phyloP scores from a whole-genome alignment of 2,329 filamentous ascomycete genomes.

The Orbilia ellipsospora region DNA sequence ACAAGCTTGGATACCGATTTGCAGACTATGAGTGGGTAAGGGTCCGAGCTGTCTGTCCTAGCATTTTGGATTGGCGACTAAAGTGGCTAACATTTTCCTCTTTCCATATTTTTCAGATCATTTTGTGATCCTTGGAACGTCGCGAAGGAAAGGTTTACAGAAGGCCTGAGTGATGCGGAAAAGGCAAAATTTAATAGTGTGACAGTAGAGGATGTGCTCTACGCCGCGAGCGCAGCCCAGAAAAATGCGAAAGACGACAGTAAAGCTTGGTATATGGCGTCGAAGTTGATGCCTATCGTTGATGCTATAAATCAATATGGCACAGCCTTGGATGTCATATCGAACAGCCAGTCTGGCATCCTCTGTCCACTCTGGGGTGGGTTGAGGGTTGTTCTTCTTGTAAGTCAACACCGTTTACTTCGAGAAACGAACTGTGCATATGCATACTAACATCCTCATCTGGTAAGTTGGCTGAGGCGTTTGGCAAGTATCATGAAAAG shows the following conservation, averaged over 20 bases:
- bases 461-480: conserved; percentile 57
- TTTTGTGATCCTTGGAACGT: conserved; percentile 57
- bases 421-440: too few species aligned
- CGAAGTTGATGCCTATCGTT: conserved; percentile 57
- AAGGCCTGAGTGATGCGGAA: conserved; percentile 57
- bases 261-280: conserved; percentile 52
- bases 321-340: conserved; percentile 57
- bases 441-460: too few species aligned
- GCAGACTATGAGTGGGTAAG: too few species aligned
- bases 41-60: too few species aligned
- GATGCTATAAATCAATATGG: conserved; percentile 58
- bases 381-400: conserved; percentile 57
- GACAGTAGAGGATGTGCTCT: conserved; percentile 56
- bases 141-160: conserved; percentile 56
- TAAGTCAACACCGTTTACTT: conserved; percentile 18
- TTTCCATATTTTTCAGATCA: not conserved
- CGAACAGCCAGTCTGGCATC: conserved; percentile 56
- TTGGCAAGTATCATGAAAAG: conserved; percentile 58
- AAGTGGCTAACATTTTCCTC: too few species aligned
- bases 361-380: conserved; percentile 59
- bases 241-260: conserved; percentile 55
- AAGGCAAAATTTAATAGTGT: conserved; percentile 55
- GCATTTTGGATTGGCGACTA: too few species aligned
- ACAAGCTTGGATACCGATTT: too few species aligned
- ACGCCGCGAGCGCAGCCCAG: conserved; percentile 57